A percentile compares a stretch with the other conserved stretches of the same genome.
phyloP scores from a whole-genome alignment of 257 asterid genomes.

The Gentiana dahurica region DNA sequence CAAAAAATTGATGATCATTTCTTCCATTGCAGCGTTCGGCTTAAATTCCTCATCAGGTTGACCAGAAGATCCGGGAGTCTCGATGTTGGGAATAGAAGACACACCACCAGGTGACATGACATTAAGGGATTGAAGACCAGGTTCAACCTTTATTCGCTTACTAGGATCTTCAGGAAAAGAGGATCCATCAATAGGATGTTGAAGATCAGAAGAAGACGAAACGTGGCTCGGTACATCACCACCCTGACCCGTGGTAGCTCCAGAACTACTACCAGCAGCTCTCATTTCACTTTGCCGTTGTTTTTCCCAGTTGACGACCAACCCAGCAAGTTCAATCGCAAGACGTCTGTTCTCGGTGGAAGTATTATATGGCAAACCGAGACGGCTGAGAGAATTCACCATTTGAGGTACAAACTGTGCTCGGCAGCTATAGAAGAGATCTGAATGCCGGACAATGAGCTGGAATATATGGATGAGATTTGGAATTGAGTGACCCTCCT shows the following conservation, averaged over 20 bases:
- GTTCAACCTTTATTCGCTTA: constrained; percentile 91
- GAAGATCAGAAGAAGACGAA: constrained; percentile 50
- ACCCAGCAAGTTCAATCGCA: constrained; percentile 99
- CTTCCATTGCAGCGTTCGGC: constrained; percentile 99
- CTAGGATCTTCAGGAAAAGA: constrained; percentile 81
- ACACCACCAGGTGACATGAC: constrained; percentile 98
- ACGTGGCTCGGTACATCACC: constrained; percentile 44
- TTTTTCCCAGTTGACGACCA: constrained; percentile 97
- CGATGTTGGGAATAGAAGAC: constrained; percentile 84
- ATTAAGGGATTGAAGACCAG: constrained; percentile 87
- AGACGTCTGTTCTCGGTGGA: constrained; percentile 98
- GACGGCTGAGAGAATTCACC: constrained; percentile 98
- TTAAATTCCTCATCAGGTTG: constrained; percentile 99
- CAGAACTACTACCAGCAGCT: constrained; percentile 48
- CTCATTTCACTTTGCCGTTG: constrained; percentile 86
- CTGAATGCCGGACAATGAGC: constrained; percentile 98
- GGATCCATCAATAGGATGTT: constrained; percentile 69
- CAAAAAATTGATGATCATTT: constrained; percentile 96
- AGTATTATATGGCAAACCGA: constrained; percentile 93
- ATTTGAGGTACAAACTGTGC: constrained; percentile 99
- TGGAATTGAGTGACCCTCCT: constrained; percentile 98
- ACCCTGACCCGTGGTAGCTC: constrained; percentile 34
- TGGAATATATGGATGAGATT: constrained; percentile 98
- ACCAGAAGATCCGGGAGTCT: constrained; percentile 87
- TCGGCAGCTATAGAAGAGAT: constrained; percentile 98